Base-by-base conservation (phyloP, 2,329 filamentous ascomycete genomes). In the Whalleya microplaca region DNA sequence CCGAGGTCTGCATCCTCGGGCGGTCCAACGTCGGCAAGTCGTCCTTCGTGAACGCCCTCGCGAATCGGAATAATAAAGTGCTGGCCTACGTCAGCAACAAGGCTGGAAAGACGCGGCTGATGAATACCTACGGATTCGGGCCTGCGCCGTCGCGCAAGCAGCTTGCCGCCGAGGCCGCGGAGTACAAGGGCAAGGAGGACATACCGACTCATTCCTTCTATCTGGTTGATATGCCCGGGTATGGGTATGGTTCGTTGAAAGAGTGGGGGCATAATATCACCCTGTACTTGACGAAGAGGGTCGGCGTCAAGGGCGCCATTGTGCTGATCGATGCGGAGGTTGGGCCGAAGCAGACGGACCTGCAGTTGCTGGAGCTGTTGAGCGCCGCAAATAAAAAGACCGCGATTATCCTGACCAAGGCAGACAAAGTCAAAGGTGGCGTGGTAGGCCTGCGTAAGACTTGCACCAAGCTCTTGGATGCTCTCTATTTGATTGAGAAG, bases 11-110 rank as follows among this genome's bases (percentile, higher is more conserved):
- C 69, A 82, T 96, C 45, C 85, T 96, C 40, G 92, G 92, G 43
- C 92, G 93, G 66, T 92, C 91, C 63, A 96, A 96, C 70, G 91
- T 92, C 42, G 92, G 92, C 69, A 96, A 96, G 72, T 95, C 91
- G 1, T 91, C 91, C 16, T 89, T 96, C 64, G 87, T 96, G 75
- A 96, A 96, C 69, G 89, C 89, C 18, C 82, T 96, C 32, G 84
- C 88, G 2, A 87, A 87, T 32, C 82, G 84, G 27, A 73, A 84
- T 53, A 80, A 77, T 3, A 68, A 56, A 21, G 52, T 41, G 29
- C 70, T 80, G 5, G 83, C 83, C 12, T 74, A 77, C 46, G 80
- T 81, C 21, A 82, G 80, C 66, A 71, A 74, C 16, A 73, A 71
- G 19, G 80, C 83, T 0, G 84, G 84, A 9, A 79, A 76, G 64